phyloP scores from a whole-genome alignment of 2,329 filamentous ascomycete genomes.

The Westerdykella sp. region DNA sequence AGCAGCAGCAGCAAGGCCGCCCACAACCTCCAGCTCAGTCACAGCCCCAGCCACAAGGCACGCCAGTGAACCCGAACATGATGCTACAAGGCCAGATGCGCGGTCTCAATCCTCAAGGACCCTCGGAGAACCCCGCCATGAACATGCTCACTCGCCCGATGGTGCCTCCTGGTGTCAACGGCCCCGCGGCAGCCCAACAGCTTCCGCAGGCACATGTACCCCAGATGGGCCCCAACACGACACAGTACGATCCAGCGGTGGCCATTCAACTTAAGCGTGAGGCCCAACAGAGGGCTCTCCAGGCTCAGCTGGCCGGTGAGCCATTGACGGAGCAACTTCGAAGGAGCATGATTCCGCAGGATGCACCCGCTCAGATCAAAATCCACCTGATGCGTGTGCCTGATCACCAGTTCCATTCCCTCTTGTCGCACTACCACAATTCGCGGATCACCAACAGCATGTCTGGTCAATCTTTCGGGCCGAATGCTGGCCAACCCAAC shows the following conservation, averaged over 20 bases:
- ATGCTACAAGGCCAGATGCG: constrained; percentile 42
- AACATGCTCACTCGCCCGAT: constrained; percentile 46
- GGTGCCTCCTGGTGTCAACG: constrained; percentile 40
- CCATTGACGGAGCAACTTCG: constrained; percentile 29
- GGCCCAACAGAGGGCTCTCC: constrained; percentile 31
- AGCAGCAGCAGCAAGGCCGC: constrained; percentile 37
- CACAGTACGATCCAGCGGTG: constrained; percentile 25
- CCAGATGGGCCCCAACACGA: constrained; percentile 26
- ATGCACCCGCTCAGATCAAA: constrained; percentile 25
- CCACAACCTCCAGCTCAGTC: constrained; percentile 32
- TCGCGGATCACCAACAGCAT: constrained; percentile 17
- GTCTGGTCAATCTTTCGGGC: constrained; percentile 14
- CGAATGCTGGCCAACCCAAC: constrained; percentile 18
- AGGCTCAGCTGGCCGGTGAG: constrained; percentile 14
- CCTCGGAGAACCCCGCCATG: constrained; percentile 44
- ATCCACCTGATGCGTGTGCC: constrained; percentile 31
- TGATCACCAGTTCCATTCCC: constrained; percentile 27
- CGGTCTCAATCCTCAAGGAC: constrained; percentile 39
- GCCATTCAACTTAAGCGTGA: constrained; percentile 27
- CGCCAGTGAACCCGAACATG: constrained; percentile 14
- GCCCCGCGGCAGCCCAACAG: constrained; percentile 30
- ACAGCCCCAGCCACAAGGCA: constrained; percentile 38
- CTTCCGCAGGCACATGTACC: constrained; percentile 31
- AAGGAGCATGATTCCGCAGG: constrained; percentile 28
- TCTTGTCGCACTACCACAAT: constrained; percentile 22